phyloP scores from a whole-genome alignment of 768 basidiomycete species.

The Lepiota venenata region DNA sequence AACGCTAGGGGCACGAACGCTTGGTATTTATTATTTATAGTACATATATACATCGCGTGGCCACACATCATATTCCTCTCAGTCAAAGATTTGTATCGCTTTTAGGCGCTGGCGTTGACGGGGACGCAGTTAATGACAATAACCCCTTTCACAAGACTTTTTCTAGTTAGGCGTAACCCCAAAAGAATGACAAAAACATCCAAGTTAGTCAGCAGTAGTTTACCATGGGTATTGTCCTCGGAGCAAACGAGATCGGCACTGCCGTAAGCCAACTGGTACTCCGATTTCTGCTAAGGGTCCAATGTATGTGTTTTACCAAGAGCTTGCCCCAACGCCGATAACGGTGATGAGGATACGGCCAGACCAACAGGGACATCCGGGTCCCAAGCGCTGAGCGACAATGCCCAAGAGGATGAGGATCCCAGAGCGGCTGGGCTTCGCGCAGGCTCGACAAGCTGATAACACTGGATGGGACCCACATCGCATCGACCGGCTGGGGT shows the following conservation, averaged over 20 bases:
- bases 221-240: constrained; percentile 24
- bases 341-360: constrained; percentile 25
- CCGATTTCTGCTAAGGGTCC: too few relatives aligned
- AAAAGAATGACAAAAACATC: not conserved
- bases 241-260: constrained; percentile 28
- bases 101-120: constrained; percentile 17
- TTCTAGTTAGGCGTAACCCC: not conserved
- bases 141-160: constrained; percentile 8
- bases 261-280: constrained; percentile 10
- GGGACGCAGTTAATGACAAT: constrained; percentile 19
- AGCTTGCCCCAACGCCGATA: constrained; percentile 17
- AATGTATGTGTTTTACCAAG: constrained; percentile 14
- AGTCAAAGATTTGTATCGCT: too few relatives aligned
- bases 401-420: constrained; percentile 23
- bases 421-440: constrained; percentile 1
- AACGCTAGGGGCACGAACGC: too few relatives aligned
- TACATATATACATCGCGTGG: too few relatives aligned
- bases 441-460: constrained; percentile 1
- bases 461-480: not conserved
- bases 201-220: not conserved
- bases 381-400: constrained; percentile 17
- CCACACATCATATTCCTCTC: too few relatives aligned
- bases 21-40: too few relatives aligned
- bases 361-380: constrained; percentile 23
- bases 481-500: not conserved